Conservation (phyloP, 2,329 filamentous ascomycete genomes). For the Hirsutella thompsonii region DNA sequence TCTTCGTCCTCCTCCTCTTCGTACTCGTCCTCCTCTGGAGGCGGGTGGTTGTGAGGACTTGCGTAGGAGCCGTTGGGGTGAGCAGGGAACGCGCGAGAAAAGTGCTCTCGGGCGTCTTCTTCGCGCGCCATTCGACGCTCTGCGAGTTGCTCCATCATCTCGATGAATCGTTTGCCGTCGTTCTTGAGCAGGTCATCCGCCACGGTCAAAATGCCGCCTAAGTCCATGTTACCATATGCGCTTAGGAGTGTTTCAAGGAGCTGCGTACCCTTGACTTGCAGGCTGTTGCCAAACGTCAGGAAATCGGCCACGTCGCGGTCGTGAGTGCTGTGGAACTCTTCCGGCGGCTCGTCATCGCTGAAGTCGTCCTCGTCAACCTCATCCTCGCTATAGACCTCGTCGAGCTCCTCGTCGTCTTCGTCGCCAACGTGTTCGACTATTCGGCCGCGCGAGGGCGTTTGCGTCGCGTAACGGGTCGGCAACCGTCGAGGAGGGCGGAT, state of each 20-base stretch:
- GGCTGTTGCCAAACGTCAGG: constrained; percentile 93
- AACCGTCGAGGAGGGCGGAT: constrained; percentile 44
- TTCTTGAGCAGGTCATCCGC: constrained; percentile 98
- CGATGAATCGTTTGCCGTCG: constrained; percentile 98
- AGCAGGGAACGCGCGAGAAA: constrained; percentile 41
- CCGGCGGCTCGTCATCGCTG: constrained; percentile 52
- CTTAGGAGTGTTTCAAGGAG: constrained; percentile 29
- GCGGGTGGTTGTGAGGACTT: constrained; percentile 57
- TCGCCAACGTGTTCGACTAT: constrained; percentile 55
- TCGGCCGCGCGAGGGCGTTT: constrained; percentile 62
- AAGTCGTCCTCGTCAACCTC: constrained; percentile 47
- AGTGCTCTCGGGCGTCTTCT: constrained; percentile 60
- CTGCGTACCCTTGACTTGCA: constrained; percentile 74
- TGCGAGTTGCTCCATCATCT: constrained; percentile 99
- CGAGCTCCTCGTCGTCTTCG: constrained; percentile 42
- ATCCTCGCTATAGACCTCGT: constrained; percentile 34
- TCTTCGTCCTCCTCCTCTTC: constrained; percentile 49
- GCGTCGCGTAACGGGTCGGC: constrained; percentile 45
- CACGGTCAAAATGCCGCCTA: constrained; percentile 95
- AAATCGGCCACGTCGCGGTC: constrained; percentile 70
- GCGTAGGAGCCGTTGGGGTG: constrained; percentile 49
- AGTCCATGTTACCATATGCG: constrained; percentile 34
- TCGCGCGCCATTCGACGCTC: constrained; percentile 95
- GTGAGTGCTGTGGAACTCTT: constrained; percentile 51
- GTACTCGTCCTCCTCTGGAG: constrained; percentile 64